These are phyloP conservation scores for Aurinia saxatilis DNA, from an alignment of 345 rosid species.

Conservation along the genomic window DNA sequence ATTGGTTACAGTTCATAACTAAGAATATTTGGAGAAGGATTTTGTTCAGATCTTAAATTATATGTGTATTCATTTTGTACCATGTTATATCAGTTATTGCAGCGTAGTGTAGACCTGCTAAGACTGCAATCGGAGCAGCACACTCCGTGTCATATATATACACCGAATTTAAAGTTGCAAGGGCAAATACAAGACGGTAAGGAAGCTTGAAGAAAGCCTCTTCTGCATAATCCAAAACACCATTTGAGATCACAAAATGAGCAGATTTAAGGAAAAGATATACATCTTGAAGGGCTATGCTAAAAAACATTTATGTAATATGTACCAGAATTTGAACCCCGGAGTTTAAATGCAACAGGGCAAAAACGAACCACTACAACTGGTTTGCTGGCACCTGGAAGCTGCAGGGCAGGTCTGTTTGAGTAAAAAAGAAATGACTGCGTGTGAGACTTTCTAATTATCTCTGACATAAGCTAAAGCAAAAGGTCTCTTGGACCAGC, in stretches of 20 bases:
- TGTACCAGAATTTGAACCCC: slow-evolving; percentile 59
- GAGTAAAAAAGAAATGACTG: not conserved
- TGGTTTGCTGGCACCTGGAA: slow-evolving; percentile 92
- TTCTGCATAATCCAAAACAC: slow-evolving; percentile 40
- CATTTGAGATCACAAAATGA: not conserved
- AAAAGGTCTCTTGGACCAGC: not conserved
- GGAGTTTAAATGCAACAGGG: slow-evolving; percentile 56
- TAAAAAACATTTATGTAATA: not conserved
- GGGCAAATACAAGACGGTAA: slow-evolving; percentile 78
- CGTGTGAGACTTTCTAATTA: not conserved
- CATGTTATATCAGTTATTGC: slow-evolving; percentile 88
- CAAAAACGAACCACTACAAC: slow-evolving; percentile 86
- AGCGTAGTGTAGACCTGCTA: slow-evolving; percentile 95
- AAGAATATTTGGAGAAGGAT: not conserved
- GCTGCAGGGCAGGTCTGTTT: slow-evolving; percentile 76
- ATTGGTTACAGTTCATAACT: slow-evolving; percentile 3
- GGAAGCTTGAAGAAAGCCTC: slow-evolving; percentile 87
- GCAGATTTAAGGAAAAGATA: not conserved
- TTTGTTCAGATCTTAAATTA: not conserved
- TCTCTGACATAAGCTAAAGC: not conserved
- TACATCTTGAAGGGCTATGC: not conserved
- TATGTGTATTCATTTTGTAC: slow-evolving; percentile 25
- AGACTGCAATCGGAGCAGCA: slow-evolving; percentile 57
- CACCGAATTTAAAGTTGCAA: slow-evolving; percentile 83
- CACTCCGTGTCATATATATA: slow-evolving; percentile 88